A percentile compares a stretch with the other conserved stretches of the same genome.
Conservation (phyloP, 257 asterid species). For the Echites panduratus region DNA sequence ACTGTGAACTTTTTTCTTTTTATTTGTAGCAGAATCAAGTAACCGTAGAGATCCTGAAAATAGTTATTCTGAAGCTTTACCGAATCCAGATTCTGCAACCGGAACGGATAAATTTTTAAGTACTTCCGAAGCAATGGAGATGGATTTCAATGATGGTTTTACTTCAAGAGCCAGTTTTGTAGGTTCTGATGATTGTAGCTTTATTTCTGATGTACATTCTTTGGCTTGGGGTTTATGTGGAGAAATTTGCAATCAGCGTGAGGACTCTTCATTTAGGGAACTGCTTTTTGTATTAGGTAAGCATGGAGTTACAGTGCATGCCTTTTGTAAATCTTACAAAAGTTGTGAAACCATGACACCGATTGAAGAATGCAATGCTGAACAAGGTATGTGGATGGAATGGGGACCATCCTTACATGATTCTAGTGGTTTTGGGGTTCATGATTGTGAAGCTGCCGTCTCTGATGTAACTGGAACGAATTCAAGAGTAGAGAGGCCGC, state of each 20-base stretch:
- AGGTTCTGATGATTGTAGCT: conserved; percentile 34
- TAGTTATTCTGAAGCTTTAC: conserved; percentile 20
- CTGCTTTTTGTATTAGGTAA: conserved; percentile 77
- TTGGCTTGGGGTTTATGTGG: conserved; percentile 81
- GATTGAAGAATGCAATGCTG: conserved; percentile 36
- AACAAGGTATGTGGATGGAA: conserved; percentile 69
- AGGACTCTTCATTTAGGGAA: conserved; percentile 51
- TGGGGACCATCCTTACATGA: conserved; percentile 65
- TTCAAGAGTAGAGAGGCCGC: conserved; percentile 21
- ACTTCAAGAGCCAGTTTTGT: conserved; percentile 26
- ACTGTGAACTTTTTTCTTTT: conserved; percentile 5
- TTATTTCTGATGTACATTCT: conserved; percentile 65
- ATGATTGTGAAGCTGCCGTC: conserved; percentile 22
- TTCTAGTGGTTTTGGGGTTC: conserved; percentile 25
- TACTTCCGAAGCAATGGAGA: conserved; percentile 32
- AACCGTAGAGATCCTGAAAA: conserved; percentile 33
- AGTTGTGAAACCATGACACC: conserved; percentile 30
- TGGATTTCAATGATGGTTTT: conserved; percentile 27
- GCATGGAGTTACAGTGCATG: conserved; percentile 77
- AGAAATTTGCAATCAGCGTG: conserved; percentile 44
- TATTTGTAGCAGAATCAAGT: conserved; percentile 34
- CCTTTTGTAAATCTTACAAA: conserved; percentile 43
- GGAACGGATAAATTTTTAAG: conserved; percentile 30
- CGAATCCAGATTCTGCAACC: conserved; percentile 25
- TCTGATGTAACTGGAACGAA: conserved; percentile 6